These are phyloP conservation scores for Carpinus viminea DNA, from an alignment of 306 rosid species.

Conservation along the genomic window DNA sequence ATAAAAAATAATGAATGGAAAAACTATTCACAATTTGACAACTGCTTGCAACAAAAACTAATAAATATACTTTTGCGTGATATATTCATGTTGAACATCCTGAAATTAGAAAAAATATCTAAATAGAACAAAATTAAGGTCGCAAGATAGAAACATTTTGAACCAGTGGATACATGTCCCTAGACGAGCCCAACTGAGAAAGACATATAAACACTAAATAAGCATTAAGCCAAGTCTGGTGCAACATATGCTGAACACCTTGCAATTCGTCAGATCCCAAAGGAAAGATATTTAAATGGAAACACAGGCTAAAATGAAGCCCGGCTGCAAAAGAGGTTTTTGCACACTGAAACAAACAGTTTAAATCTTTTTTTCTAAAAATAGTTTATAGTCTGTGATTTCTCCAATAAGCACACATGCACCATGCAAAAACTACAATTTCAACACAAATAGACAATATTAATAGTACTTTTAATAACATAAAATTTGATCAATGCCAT, in stretches of 20 bases:
- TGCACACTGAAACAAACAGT: neutral
- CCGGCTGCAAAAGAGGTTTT: neutral
- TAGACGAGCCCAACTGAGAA: neutral
- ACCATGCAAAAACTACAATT: neutral
- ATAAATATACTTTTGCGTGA: neutral
- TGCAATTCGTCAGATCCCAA: neutral
- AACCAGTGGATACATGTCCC: neutral
- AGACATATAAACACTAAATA: neutral
- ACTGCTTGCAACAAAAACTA: neutral
- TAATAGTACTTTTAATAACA: neutral
- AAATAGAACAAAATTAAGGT: neutral
- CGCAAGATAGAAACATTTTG: neutral
- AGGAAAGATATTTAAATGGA: neutral
- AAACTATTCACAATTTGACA: neutral
- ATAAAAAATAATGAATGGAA: neutral
- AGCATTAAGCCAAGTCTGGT: neutral
- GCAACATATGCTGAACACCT: neutral
- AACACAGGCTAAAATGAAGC: neutral
- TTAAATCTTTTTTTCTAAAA: neutral
- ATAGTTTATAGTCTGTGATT: neutral
- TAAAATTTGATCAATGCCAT: neutral
- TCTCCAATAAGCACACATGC: neutral
- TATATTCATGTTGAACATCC: neutral
- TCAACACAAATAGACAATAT: neutral
- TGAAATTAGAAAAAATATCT: neutral